Evolutionary conservation across 495 filamentous ascomycete species (phyloP).

Genomic region (Hypoxylon perforatum): DNA sequence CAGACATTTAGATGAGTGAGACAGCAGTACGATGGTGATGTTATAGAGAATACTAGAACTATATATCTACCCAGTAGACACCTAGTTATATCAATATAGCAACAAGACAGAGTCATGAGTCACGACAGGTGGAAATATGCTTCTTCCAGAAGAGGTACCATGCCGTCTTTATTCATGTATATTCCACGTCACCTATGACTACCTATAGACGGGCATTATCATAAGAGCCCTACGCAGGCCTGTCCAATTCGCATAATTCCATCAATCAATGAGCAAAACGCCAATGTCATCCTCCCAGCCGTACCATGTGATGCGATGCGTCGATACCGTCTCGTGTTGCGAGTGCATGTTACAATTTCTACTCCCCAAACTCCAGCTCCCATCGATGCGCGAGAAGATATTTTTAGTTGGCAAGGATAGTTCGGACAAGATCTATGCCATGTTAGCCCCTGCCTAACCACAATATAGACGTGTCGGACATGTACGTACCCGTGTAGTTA

Average conservation of each 20-base stretch:
- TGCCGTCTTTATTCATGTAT: constrained; percentile 5
- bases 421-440: constrained; percentile 83
- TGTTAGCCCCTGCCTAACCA: constrained; percentile 18
- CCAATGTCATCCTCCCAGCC: constrained; percentile 43
- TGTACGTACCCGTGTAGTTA: constrained; percentile 86
- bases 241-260: constrained; percentile 34
- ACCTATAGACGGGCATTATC: constrained; percentile 17
- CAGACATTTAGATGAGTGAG: too few relatives aligned
- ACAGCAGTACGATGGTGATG: too few relatives aligned
- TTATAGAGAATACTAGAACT: too few relatives aligned
- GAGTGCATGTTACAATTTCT: constrained; percentile 26
- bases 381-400: constrained; percentile 17
- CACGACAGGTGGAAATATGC: neutral
- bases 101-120: too few relatives aligned
- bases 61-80: too few relatives aligned
- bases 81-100: too few relatives aligned
- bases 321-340: constrained; percentile 14
- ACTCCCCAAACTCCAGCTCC: constrained; percentile 38
- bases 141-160: neutral
- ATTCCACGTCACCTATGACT: constrained; percentile 24
- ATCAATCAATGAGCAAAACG: constrained; percentile 44
- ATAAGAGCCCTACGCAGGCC: constrained; percentile 32
- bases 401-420: constrained; percentile 88
- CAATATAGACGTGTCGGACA: neutral
- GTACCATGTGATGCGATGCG: constrained; percentile 30